Conservation (phyloP, 2,329 filamentous ascomycete species). For the Alternaria hordeiaustralica region DNA sequence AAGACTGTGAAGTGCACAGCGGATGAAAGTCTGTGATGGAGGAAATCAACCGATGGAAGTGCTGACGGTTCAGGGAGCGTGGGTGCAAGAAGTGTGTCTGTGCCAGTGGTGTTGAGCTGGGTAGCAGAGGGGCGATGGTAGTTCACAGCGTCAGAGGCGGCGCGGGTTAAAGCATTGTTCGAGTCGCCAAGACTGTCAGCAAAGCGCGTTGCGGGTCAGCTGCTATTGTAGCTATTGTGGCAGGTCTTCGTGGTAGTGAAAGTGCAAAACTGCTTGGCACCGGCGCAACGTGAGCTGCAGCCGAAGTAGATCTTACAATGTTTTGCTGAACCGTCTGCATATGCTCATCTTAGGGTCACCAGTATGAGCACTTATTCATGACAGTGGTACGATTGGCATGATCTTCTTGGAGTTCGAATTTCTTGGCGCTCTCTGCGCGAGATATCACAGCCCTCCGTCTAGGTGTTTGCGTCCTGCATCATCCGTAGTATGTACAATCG, state of each 20-base stretch:
- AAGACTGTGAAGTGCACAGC: neutral
- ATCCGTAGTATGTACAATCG: neutral
- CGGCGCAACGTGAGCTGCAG: neutral
- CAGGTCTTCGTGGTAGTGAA: neutral
- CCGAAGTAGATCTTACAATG: neutral
- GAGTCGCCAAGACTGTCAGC: neutral
- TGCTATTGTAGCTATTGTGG: neutral
- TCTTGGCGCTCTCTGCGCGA: conserved; percentile 5
- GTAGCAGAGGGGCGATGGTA: neutral
- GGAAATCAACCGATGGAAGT: neutral
- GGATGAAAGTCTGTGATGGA: neutral
- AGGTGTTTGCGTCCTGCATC: neutral
- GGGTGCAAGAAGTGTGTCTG: neutral
- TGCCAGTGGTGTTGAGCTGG: neutral
- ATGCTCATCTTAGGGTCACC: neutral
- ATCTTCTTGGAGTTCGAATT: neutral
- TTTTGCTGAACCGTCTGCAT: neutral
- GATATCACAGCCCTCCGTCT: neutral
- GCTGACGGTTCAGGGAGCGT: neutral
- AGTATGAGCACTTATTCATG: neutral
- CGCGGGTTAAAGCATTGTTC: neutral
- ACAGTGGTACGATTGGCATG: neutral
- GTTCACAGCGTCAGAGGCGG: neutral
- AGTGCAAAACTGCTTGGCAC: neutral
- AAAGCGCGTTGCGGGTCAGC: neutral